Evolutionary conservation across 1,284 basidiomycete genomes (phyloP).

Genomic region (Melanopsichium pennsylvanicum): DNA sequence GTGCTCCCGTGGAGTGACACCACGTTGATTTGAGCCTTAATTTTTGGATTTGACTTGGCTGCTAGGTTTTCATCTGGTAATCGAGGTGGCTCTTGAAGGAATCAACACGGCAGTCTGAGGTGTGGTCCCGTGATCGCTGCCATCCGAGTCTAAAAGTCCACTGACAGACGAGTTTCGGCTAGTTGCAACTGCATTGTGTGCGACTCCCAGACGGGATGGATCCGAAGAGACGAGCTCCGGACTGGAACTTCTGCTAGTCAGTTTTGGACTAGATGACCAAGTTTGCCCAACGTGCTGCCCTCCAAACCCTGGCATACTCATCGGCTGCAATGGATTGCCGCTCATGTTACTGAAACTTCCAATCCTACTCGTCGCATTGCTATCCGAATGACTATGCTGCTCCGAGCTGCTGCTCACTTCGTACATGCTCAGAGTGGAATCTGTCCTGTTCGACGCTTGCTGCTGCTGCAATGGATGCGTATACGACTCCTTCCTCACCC

Average conservation of each 20-base stretch:
- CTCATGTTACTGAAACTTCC: conserved; percentile 37
- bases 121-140: conserved; percentile 25
- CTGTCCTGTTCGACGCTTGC: conserved; percentile 5
- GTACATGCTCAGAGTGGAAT: conserved; percentile 25
- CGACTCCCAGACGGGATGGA: conserved; percentile 7
- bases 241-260: conserved; percentile 17
- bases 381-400: conserved; percentile 27
- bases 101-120: conserved; percentile 20
- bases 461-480: conserved; percentile 21
- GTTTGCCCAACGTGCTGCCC: conserved; percentile 11
- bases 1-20: too few species aligned
- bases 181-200: neutral
- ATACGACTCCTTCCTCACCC: conserved; percentile 13
- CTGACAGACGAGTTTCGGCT: conserved; percentile 28
- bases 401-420: conserved; percentile 38
- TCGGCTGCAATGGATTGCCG: conserved; percentile 32
- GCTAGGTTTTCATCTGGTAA: neutral
- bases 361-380: conserved; percentile 40
- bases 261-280: conserved; percentile 30
- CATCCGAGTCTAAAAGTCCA: conserved; percentile 30
- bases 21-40: too few species aligned
- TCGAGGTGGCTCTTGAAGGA: conserved; percentile 16
- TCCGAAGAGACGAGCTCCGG: conserved; percentile 19
- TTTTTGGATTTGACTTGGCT: too few species aligned
- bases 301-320: conserved; percentile 12